Evolutionary conservation across 2,329 filamentous ascomycete genomes (phyloP).

Genomic region (Paraphoma sp.): DNA sequence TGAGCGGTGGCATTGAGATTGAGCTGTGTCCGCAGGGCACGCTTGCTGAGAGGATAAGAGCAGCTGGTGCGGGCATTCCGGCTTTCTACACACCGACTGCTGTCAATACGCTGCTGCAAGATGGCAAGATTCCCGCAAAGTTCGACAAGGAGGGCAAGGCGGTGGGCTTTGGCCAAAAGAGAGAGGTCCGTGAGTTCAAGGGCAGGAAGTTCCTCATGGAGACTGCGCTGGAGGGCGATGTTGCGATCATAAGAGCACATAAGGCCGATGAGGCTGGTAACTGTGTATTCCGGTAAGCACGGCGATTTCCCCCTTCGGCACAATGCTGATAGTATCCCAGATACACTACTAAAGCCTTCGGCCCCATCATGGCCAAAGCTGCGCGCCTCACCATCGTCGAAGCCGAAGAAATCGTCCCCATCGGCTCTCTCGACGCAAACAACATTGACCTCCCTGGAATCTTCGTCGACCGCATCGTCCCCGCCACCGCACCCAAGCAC

Average conservation of each 20-base stretch:
- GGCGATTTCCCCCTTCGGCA: too few relatives aligned
- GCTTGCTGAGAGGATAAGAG: constrained; percentile 73
- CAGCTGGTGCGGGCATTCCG: constrained; percentile 77
- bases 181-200: constrained; percentile 75
- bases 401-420: constrained; percentile 92
- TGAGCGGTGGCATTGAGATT: constrained; percentile 74
- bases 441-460: constrained; percentile 87
- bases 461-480: constrained; percentile 88
- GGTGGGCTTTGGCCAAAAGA: constrained; percentile 67
- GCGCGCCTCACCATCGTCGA: constrained; percentile 91
- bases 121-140: constrained; percentile 70
- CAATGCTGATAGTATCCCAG: constrained; percentile 17
- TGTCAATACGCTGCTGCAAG: constrained; percentile 68
- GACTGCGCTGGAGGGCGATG: constrained; percentile 75
- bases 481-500: constrained; percentile 76
- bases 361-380: constrained; percentile 77
- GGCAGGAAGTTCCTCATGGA: constrained; percentile 80
- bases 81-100: constrained; percentile 82
- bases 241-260: constrained; percentile 77
- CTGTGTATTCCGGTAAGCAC: constrained; percentile 66
- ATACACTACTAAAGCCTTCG: constrained; percentile 48
- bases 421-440: constrained; percentile 82
- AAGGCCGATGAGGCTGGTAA: constrained; percentile 80
- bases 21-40: constrained; percentile 81
- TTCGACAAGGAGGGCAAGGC: constrained; percentile 65